Percentiles rank a stretch among this genome's conserved stretches.
Conservation (phyloP, 2,329 filamentous ascomycete genomes). For the Tolypocladium ophioglossoides region DNA sequence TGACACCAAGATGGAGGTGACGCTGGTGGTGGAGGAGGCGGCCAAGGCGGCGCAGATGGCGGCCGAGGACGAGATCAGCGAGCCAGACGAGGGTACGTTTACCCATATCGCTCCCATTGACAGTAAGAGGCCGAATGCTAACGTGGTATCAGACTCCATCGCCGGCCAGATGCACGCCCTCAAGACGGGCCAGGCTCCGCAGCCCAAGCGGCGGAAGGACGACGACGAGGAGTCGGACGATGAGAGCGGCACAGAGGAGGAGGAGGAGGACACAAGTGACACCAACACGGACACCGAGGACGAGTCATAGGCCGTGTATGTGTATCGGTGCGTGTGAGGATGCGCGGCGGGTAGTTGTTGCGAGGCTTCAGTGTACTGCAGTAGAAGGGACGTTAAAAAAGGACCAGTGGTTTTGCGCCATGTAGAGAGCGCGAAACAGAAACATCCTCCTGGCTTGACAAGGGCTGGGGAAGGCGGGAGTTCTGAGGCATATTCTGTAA, state of each 20-base stretch:
- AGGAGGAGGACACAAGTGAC: slow-evolving; percentile 51
- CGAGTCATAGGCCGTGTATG: slow-evolving; percentile 30
- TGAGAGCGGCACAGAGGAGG: slow-evolving; percentile 71
- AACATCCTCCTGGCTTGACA: background rate
- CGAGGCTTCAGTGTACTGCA: background rate
- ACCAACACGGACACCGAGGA: slow-evolving; percentile 61
- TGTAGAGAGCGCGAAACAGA: background rate
- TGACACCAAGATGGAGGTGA: slow-evolving; percentile 85
- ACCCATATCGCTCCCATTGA: background rate
- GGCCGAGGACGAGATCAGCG: slow-evolving; percentile 90
- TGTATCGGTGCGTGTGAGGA: background rate
- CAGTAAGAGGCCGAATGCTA: slow-evolving; percentile 8
- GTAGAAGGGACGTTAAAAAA: background rate
- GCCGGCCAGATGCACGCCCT: slow-evolving; percentile 85
- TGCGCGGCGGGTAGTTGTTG: background rate
- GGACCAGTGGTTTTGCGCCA: background rate
- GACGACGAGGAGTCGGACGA: slow-evolving; percentile 56
- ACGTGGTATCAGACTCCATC: slow-evolving; percentile 55
- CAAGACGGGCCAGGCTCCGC: slow-evolving; percentile 56
- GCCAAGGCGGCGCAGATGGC: slow-evolving; percentile 72
- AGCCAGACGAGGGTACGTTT: slow-evolving; percentile 86
- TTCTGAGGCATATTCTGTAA: background rate
- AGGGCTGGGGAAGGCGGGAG: background rate
- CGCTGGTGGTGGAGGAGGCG: slow-evolving; percentile 78
- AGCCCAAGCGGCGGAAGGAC: slow-evolving; percentile 44